Evolutionary conservation across 495 filamentous ascomycete species (phyloP), one percentile per base, ranked within the genome.

Genomic region (Hypoxylon intermedium): DNA sequence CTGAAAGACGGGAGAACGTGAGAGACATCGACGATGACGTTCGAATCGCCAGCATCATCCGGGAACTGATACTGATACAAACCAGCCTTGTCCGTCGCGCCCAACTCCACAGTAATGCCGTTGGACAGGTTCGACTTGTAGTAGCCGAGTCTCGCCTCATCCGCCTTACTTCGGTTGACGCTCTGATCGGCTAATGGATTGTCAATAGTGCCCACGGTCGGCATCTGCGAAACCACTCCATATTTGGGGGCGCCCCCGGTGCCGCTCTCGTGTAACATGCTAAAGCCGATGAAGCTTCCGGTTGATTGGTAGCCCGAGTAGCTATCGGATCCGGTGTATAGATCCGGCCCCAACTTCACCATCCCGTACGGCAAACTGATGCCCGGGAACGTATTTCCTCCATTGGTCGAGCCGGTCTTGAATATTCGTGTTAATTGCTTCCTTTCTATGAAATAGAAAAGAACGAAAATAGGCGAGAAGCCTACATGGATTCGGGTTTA

Each of bases 221-320:
- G 87, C 67, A 90, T 77, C 60, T 91, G 88, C 3, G 82, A 77
- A 13, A 91, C 84, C 6, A 87, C 85, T 0, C 88, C 87, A 54
- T 90, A 91, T 71, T 89, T 91, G 1, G 88, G 87, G 2, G 87
- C 87, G 9, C 88, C 88, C 1, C 89, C 89, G 6, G 86, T 92
- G 2, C 88, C 88, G 45, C 83, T 85, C 68, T 90, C 88, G 63
- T 91, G 88, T 79, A 89, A 86, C 78, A 90, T 75, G 36, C 83
- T 87, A 70, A 91, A 90, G 6, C 85, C 88, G 6, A 81, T 85
- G 60, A 91, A 82, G 11, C 81, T 79, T 5, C 87, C 87, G 3
- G 57, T 67, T 3, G 84, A 65, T 15, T 82, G 74, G 63, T 86
- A 88, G 3, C 87, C 88, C 5, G 86, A 87, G 63, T 89, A 90